Evolutionary conservation across 1,284 basidiomycete species (phyloP), one percentile per base, ranked within the genome.

Genomic region (Malassezia yamatoensis): DNA sequence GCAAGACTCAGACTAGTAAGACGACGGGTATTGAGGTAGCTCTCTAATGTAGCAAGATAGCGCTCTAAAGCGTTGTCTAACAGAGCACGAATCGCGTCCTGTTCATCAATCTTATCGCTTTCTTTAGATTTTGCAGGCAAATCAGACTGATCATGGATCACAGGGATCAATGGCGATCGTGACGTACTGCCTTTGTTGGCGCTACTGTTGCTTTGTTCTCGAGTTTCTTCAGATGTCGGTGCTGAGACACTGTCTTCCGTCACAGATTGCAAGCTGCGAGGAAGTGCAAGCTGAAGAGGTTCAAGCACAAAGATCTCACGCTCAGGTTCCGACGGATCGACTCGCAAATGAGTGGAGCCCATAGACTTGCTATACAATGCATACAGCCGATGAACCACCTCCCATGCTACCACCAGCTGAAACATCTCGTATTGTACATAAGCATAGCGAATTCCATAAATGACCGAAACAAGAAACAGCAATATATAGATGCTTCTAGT

Each of bases 391-490:
- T 51, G 44, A 5, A 13, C 24, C 6, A 58, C 38, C 29, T 58
- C 55, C 49, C 45, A 58, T n/a, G 49, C 55, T 6, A 64, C 48
- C 2, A 49, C 49, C 9, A 61, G 53, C 50, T 66, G 54, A 18
- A 54, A 49, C 0, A 54, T 57, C 5, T 68, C 66, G 13, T 64
- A 63, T 10, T 53, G 55, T 10, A 57, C 34, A 35, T 64, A 68
- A 6, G 62, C 56, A 40, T 58, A 66, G n/a, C 66, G 48, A 20
- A 66, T 54, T 3, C 66, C 66, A 49, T 57, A 64, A 16, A 64
- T 51, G 5, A 67, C 34, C 12, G 60, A 57, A 15, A 58, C 54
- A 50, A 57, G 56, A 3, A 49, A 59, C 10, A 64, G 51, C 1
- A 46, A n/a, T 7, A 58, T 54, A 35, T 64, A 64, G 16, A 59